Percentiles rank a stretch among this genome's conserved stretches.
These are phyloP conservation scores for Solanum virginianum DNA, from an alignment of 257 asterid species.

Conservation along the genomic window DNA sequence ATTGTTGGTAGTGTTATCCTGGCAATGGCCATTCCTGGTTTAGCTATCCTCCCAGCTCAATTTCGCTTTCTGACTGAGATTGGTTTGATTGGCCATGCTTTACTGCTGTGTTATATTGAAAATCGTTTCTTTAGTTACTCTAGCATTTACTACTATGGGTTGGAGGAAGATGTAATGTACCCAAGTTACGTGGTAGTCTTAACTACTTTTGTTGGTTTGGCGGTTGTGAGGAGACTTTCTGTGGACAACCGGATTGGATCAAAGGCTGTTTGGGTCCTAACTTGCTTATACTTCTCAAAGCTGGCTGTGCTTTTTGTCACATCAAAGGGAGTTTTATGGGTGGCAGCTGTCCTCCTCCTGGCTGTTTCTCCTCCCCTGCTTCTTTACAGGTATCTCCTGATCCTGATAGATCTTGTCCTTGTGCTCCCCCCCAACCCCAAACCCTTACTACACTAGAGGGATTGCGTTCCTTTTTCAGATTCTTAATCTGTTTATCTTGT, in stretches of 20 bases:
- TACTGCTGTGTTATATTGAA: conserved; percentile 81
- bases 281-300: conserved; percentile 80
- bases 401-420: not conserved
- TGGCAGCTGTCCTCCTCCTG: conserved; percentile 74
- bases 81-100: conserved; percentile 75
- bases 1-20: conserved; percentile 82
- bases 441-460: not conserved
- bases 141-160: conserved; percentile 76
- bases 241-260: conserved; percentile 69
- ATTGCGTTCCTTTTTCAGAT: not conserved
- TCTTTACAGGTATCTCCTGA: conserved; percentile 66
- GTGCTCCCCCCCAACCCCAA: not conserved
- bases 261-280: conserved; percentile 86
- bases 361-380: conserved; percentile 96
- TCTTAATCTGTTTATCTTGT: conserved; percentile 7
- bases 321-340: conserved; percentile 87
- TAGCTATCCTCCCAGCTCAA: conserved; percentile 80
- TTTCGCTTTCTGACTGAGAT: conserved; percentile 63
- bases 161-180: conserved; percentile 95
- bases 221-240: conserved; percentile 80
- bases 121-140: conserved; percentile 82
- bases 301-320: conserved; percentile 82
- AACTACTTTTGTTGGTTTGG: conserved; percentile 84
- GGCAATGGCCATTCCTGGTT: conserved; percentile 92
- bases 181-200: conserved; percentile 94